Conservation (phyloP, 2,329 filamentous ascomycete species). For the Alternaria consortialis region DNA sequence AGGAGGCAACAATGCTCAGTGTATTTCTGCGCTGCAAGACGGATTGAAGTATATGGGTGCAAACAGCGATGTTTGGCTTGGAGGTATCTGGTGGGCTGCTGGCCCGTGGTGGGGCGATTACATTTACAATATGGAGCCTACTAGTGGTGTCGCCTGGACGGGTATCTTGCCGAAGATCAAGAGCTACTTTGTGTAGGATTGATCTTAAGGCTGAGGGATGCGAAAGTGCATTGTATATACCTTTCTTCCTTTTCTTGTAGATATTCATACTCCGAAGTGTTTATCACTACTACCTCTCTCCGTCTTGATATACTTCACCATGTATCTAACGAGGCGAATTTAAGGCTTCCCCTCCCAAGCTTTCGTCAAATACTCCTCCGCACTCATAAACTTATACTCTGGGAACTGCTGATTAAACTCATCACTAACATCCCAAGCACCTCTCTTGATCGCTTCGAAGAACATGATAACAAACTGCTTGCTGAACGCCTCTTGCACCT, state of each 20-base stretch:
- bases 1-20: slow-evolving; percentile 60
- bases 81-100: slow-evolving; percentile 64
- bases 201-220: not conserved
- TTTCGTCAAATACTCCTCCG: slow-evolving; percentile 55
- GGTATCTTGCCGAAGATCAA: slow-evolving; percentile 48
- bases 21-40: slow-evolving; percentile 60
- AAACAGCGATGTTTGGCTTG: slow-evolving; percentile 64
- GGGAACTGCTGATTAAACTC: slow-evolving; percentile 59
- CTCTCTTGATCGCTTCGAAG: slow-evolving; percentile 53
- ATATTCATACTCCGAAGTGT: not conserved
- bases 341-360: slow-evolving; percentile 54
- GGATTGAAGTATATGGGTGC: slow-evolving; percentile 59
- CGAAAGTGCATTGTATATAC: slow-evolving; percentile 14
- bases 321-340: not conserved
- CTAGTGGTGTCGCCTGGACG: slow-evolving; percentile 55
- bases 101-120: slow-evolving; percentile 63
- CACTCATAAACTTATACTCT: slow-evolving; percentile 54
- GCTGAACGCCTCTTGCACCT: slow-evolving; percentile 46
- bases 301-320: too few relatives aligned
- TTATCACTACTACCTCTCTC: not conserved
- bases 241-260: slow-evolving; percentile 3
- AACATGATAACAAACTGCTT: slow-evolving; percentile 55
- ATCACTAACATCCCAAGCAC: slow-evolving; percentile 56
- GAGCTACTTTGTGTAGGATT: slow-evolving; percentile 39
- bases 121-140: slow-evolving; percentile 61